Evolutionary conservation across 495 filamentous ascomycete species (phyloP).

Genomic region (Penicillium subrubescens): DNA sequence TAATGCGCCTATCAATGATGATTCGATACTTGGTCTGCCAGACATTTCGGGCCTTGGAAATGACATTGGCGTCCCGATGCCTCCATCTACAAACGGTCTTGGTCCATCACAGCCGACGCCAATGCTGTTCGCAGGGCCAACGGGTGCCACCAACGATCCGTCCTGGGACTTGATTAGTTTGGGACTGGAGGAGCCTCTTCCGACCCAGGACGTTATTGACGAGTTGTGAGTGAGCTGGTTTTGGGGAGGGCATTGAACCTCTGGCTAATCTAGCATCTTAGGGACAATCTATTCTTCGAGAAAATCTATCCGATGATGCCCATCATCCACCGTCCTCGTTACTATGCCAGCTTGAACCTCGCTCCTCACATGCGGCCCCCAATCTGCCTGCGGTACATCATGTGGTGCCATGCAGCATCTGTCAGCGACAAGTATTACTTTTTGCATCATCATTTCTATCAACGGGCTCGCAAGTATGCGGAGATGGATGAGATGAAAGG

Average conservation of each 20-base stretch:
- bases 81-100: constrained; percentile 28
- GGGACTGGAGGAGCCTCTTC: constrained; percentile 89
- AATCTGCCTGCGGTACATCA: constrained; percentile 85
- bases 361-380: constrained; percentile 85
- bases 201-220: constrained; percentile 83
- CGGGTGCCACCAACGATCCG: constrained; percentile 45
- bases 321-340: constrained; percentile 86
- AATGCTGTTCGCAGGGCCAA: constrained; percentile 20
- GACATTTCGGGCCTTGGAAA: constrained; percentile 30
- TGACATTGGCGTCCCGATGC: constrained; percentile 24
- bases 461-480: constrained; percentile 82
- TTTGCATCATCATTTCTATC: constrained; percentile 83
- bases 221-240: constrained; percentile 66
- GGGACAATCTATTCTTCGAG: constrained; percentile 85
- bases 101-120: constrained; percentile 27
- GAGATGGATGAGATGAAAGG: constrained; percentile 92
- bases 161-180: constrained; percentile 94
- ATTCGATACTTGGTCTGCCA: constrained; percentile 25
- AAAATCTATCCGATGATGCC: constrained; percentile 84
- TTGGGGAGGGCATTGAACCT: not conserved
- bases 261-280: constrained; percentile 34
- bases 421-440: constrained; percentile 76
- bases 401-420: constrained; percentile 88
- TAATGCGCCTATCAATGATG: constrained; percentile 27
- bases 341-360: constrained; percentile 81